Base-by-base conservation (phyloP, 179 eudicot species). In the Gypsophila paniculata region DNA sequence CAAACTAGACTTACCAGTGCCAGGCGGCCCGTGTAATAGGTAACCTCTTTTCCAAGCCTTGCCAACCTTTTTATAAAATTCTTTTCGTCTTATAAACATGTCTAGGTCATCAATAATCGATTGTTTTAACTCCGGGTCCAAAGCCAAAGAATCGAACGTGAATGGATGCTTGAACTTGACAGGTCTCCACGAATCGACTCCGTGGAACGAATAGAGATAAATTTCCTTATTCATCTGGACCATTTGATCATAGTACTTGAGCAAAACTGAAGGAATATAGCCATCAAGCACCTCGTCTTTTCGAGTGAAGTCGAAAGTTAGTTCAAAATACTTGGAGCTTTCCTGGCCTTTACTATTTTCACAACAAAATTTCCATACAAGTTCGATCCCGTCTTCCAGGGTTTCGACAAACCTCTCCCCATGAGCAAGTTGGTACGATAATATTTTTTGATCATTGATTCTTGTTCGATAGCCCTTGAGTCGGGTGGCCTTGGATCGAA, bases 21-120 rank as follows among this genome's bases (percentile, higher is more conserved):
- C 85, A 6, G 85, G 82, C 6, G 85, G 82, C 0, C 85, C 85
- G 21, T 79, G 76, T 6, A 82, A 36, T 22, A 82, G 70, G 55
- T 82, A 82, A 22, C 85, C 85, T 74, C 85, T 61, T 42, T 79
- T 79, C 82, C 85, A 82, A 42, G 85, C 85, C 65, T 53, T 79
- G 2, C 82, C 85, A 12, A 79, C 78, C 11, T 29, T 82, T 15
- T 69, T 82, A 39, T 81, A 81, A 7, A 70, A 74, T 32, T 73
- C 81, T 36, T 60, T 73, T 23, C 80, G 63, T n/a, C 26, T 73
- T 46, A 71, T 10, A 61, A 81, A 81, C 66, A 64, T 74, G 60
- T 81, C 78, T 11, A 81, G 58, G 53, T 81, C 84, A 34, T 77
- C 62, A 10, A 71, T 68, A 23, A 80, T 67, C 15, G 70, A 25